These are phyloP conservation scores for Lathyrus oleraceus DNA, from an alignment of 306 rosid species.

Conservation along the genomic window DNA sequence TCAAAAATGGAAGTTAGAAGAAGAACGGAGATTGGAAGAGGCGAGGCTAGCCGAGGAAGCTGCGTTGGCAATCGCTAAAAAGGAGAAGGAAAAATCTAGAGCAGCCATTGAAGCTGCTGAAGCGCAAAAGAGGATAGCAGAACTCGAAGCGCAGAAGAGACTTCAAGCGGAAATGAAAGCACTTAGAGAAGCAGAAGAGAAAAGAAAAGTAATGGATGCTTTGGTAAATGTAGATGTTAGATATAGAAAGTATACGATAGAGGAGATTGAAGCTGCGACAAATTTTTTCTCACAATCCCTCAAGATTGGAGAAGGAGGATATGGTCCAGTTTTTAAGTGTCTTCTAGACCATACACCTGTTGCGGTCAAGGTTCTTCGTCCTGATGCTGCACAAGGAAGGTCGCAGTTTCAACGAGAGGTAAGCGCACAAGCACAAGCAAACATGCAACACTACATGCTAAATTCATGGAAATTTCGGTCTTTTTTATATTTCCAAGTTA, in stretches of 20 bases:
- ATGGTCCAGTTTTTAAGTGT: conserved; percentile 87
- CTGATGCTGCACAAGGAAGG: conserved; percentile 93
- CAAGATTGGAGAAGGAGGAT: conserved; percentile 96
- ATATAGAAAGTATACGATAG: conserved; percentile 77
- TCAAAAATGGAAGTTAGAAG: conserved; percentile 86
- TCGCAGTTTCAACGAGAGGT: conserved; percentile 92
- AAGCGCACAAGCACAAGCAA: conserved; percentile 3
- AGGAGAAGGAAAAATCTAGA: conserved; percentile 80
- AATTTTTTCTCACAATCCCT: conserved; percentile 60
- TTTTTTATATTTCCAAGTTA: not conserved
- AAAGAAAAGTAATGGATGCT: conserved; percentile 57
- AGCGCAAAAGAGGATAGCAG: conserved; percentile 80
- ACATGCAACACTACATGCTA: too few species aligned
- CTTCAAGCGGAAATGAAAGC: conserved; percentile 76
- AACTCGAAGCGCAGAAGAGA: conserved; percentile 82
- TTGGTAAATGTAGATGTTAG: conserved; percentile 53
- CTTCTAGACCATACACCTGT: conserved; percentile 78
- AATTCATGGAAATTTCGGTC: too few species aligned
- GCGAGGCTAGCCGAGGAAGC: conserved; percentile 77
- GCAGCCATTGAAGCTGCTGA: conserved; percentile 94
- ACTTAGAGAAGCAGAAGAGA: conserved; percentile 74
- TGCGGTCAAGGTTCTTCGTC: conserved; percentile 91
- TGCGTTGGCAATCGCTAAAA: conserved; percentile 71
- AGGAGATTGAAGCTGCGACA: conserved; percentile 87
- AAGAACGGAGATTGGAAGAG: conserved; percentile 75